phyloP scores from a whole-genome alignment of 106 monocot genomes.

The Apostasia shenzhenica region DNA sequence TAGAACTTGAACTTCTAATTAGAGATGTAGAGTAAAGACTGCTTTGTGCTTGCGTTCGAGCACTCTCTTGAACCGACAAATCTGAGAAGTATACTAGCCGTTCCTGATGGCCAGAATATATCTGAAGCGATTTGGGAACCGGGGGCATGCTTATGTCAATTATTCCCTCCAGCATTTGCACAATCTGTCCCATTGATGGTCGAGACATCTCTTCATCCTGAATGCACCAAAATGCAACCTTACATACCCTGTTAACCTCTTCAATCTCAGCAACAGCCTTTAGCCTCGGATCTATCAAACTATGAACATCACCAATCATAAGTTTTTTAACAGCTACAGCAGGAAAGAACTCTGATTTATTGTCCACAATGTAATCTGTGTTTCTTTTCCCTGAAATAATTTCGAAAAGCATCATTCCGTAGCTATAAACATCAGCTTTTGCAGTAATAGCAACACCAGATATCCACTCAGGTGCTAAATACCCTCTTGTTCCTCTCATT shows the following conservation, averaged over 20 bases:
- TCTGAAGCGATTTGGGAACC: not conserved
- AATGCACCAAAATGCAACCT: constrained; percentile 3
- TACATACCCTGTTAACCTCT: not conserved
- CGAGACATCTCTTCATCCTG: not conserved
- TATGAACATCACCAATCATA: not conserved
- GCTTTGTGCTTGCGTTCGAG: too few species aligned
- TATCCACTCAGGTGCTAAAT: constrained; percentile 11
- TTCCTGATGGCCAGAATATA: too few species aligned
- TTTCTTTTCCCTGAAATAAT: constrained; percentile 10
- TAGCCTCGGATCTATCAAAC: not conserved
- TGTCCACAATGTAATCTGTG: not conserved
- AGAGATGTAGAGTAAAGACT: too few species aligned
- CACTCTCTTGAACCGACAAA: too few species aligned
- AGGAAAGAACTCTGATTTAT: constrained; percentile 4
- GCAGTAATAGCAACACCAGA: constrained; percentile 3
- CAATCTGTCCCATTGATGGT: constrained; percentile 3
- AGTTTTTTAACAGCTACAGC: constrained; percentile 1
- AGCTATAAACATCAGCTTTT: constrained; percentile 11
- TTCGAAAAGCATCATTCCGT: constrained; percentile 11
- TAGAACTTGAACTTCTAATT: too few species aligned
- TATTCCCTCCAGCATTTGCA: constrained; percentile 2
- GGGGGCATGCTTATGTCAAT: not conserved
- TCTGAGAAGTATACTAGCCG: too few species aligned
- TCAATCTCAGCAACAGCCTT: not conserved
- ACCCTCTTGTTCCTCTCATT: constrained; percentile 10